These are phyloP conservation scores for Rhizopogon vesiculosus DNA, from an alignment of 768 basidiomycete species.

Conservation along the genomic window DNA sequence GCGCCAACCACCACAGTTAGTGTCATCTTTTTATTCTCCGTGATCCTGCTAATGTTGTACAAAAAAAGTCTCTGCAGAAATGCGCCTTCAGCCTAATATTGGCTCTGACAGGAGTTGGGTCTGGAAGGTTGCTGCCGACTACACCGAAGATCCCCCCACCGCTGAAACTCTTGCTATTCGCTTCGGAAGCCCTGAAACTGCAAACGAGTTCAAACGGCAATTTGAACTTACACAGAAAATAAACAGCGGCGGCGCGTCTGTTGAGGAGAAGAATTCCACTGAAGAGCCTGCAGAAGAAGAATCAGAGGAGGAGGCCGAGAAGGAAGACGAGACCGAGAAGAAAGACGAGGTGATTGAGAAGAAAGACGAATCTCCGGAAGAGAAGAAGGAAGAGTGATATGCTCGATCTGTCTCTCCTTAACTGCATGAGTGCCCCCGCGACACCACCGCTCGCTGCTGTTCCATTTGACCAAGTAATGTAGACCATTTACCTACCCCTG, in stretches of 20 bases:
- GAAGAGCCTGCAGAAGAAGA: constrained; percentile 18
- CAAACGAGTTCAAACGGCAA: constrained; percentile 79
- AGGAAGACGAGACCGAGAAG: constrained; percentile 23
- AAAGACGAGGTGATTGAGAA: constrained; percentile 18
- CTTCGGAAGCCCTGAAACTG: constrained; percentile 95
- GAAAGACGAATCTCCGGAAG: constrained; percentile 27
- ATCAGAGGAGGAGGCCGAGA: constrained; percentile 15
- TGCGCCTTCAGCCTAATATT: constrained; percentile 95
- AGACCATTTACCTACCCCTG: constrained; percentile 26
- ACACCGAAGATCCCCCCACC: constrained; percentile 84
- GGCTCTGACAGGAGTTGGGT: constrained; percentile 99
- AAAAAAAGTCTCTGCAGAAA: constrained; percentile 72
- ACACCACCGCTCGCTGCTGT: constrained; percentile 5
- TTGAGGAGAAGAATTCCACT: constrained; percentile 14
- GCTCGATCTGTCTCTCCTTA: constrained; percentile 1
- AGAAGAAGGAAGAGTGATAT: constrained; percentile 26
- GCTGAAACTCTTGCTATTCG: constrained; percentile 97
- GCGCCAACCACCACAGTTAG: constrained; percentile 94
- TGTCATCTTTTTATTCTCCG: constrained; percentile 6
- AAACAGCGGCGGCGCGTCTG: constrained; percentile 39
- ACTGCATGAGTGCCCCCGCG: background rate
- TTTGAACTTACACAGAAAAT: constrained; percentile 82
- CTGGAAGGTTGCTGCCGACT: constrained; percentile 95
- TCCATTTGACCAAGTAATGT: constrained; percentile 22
- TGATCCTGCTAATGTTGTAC: constrained; percentile 3